Percentiles rank a stretch among this genome's conserved stretches.
phyloP scores from a whole-genome alignment of 352 stramenopile species.

The Globisporangium barbulae region DNA sequence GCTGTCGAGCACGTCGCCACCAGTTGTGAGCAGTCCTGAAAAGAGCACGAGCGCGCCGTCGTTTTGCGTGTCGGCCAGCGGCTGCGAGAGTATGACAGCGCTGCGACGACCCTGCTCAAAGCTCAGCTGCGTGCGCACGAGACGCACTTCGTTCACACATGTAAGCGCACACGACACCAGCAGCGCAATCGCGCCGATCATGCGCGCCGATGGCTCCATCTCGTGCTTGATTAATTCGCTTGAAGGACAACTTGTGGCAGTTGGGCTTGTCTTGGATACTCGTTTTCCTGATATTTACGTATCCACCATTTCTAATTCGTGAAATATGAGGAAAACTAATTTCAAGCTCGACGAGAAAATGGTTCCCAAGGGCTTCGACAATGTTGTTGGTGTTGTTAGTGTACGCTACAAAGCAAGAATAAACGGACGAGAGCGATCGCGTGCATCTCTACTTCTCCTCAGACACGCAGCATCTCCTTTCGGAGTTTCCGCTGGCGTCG shows the following conservation, averaged over 20 bases:
- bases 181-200: constrained; percentile 48
- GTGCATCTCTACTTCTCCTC: constrained; percentile 21
- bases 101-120: constrained; percentile 46
- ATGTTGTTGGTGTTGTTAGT: background rate
- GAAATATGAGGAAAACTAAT: background rate
- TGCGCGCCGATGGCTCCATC: constrained; percentile 34
- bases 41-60: constrained; percentile 40
- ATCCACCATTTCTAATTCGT: background rate
- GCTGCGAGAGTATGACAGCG: constrained; percentile 26
- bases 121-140: constrained; percentile 45
- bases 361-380: background rate
- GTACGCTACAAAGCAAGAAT: background rate
- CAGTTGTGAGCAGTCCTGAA: constrained; percentile 49
- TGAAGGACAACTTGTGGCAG: background rate
- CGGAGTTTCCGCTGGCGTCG: constrained; percentile 34
- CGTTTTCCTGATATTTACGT: background rate
- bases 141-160: constrained; percentile 43
- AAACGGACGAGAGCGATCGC: background rate
- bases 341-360: background rate
- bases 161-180: constrained; percentile 49
- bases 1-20: constrained; percentile 15
- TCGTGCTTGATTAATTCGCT: background rate
- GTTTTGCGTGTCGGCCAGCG: constrained; percentile 17
- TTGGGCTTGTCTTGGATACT: no score
- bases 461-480: constrained; percentile 23